Base-by-base conservation (phyloP, 176 grass and related monocot species). In the Panicum miliaceum region DNA sequence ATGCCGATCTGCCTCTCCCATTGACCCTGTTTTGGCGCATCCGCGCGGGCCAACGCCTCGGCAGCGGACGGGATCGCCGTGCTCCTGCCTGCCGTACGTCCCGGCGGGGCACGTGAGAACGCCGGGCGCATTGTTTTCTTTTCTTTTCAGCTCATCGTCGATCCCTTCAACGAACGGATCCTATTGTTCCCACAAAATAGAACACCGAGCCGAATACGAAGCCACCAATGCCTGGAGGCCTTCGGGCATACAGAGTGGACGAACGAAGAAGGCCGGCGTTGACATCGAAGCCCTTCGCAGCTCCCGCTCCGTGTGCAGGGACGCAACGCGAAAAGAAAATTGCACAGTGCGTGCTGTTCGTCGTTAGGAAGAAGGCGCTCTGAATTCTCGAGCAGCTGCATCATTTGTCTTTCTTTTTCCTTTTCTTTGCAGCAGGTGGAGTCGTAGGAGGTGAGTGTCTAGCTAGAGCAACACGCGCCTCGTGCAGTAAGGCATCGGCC, bases 1-100 rank as follows among this genome's bases (percentile, higher is more conserved):
- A 20, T 12, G 26, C 12, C 16, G 46, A 60, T 82, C 58, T 1
- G 35, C 36, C 59, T 4, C 36, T 23, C 51, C 8, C 79, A 71
- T 64, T 77, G 82, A 76, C 77, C 82, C 70, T 34, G 60, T 14
- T 89, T 75, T 68, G 69, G 51, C 73, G 64, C 64, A n/a, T 82
- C 86, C 35, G 79, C 41, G 13, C 71, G 20, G 38, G 68, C 18
- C 60, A 36, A 66, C 85, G 70, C 71, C 78, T 48, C 85, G 71
- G 37, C 52, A 58, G 86, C 70, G 11, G 82, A 84, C 56, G 36
- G 34, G 42, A 46, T 80, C 75, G 37, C 58, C 68, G 6, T 57
- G 52, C 57, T 42, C 65, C 14, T 42, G 68, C 29, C 45, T n/a
- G n/a, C n/a, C n/a, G n/a, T n/a, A n/a, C n/a, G 45, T 37, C 5